Evolutionary conservation across 176 grass and related monocot species (phyloP).

Genomic region (Triticum urartu): DNA sequence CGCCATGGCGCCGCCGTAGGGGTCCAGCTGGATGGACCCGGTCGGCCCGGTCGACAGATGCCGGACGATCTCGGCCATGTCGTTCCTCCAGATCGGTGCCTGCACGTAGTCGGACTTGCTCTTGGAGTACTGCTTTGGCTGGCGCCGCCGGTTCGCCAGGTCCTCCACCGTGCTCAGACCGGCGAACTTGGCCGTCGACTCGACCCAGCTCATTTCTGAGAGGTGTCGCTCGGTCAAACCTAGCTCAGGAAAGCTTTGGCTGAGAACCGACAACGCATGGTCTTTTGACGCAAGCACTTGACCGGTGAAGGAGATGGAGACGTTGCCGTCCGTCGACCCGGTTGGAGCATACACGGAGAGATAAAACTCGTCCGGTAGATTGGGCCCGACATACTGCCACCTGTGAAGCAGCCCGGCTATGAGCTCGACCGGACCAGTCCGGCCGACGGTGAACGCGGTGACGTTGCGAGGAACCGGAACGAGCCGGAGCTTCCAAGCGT

Average conservation of each 20-base stretch:
- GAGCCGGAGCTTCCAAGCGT: constrained; percentile 77
- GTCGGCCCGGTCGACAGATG: constrained; percentile 19
- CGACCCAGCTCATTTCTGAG: constrained; percentile 56
- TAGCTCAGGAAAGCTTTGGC: constrained; percentile 39
- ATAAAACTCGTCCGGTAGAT: constrained; percentile 61
- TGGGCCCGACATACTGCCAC: constrained; percentile 54
- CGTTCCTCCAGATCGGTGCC: background rate
- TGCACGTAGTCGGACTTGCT: constrained; percentile 67
- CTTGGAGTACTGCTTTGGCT: constrained; percentile 30
- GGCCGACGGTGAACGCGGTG: constrained; percentile 19
- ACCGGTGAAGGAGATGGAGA: constrained; percentile 42
- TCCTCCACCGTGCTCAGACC: background rate
- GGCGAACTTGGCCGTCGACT: constrained; percentile 51
- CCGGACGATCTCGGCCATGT: constrained; percentile 17
- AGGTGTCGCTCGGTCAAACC: constrained; percentile 23
- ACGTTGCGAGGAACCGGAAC: constrained; percentile 40
- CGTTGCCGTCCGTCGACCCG: constrained; percentile 15
- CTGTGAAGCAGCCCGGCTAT: constrained; percentile 42
- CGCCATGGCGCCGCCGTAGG: constrained; percentile 66
- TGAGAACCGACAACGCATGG: constrained; percentile 13
- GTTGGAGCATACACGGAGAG: constrained; percentile 23
- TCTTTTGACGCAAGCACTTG: constrained; percentile 34
- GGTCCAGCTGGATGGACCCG: constrained; percentile 48
- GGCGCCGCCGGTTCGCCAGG: background rate
- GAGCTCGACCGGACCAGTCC: constrained; percentile 11